Evolutionary conservation across 2,329 filamentous ascomycete species (phyloP), one percentile per base, ranked within the genome.

Genomic region (Didymella exigua): DNA sequence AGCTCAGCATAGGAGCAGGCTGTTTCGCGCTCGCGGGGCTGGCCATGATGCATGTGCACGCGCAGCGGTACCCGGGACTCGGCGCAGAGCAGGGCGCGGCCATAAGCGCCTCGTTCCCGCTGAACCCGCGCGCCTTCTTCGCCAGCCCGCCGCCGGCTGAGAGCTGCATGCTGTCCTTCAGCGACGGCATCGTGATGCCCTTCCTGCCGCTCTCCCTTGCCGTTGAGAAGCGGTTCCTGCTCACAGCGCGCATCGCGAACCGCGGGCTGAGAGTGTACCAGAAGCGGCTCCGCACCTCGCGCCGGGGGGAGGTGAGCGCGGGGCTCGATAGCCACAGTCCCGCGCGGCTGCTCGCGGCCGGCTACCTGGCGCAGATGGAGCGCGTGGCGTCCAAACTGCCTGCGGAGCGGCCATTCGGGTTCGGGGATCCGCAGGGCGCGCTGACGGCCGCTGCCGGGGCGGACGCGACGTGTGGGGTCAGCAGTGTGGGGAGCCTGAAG

Each of bases 81-180:
- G 1, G 18, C 4, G 2, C 34, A 6, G 34, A 34, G 10, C 4
- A 14, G 1, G n/a, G 14, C 9, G n/a, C 71, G 71, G 18, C 76
- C 7, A 79, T 81, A 66, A 74, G 75, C 23, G 77, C 75, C 3
- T 77, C 76, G 11, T 81, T 81, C 47, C 78, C 79, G 0, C 67
- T 81, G 14, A 80, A 80, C 51, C 79, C 79, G 0, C 76, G 78
- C 7, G 70, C 76, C 1, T 77, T 77, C 62, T 78, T 80, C 50
- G 64, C 69, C 34, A 69, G 70, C 46, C 65, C 69, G 2, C 66
- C 68, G n/a, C 66, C 71, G 1, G 68, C 77, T 0, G 75, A 81
- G 27, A 76, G 72, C 24, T 76, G 78, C 52, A 81, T 80, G 78
- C 67, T 81, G 3, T 75, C 77, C 5, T 81, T 81, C 64, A 74